Conservation (phyloP, 495 filamentous ascomycete species). For the Penicillium diatomitis region DNA sequence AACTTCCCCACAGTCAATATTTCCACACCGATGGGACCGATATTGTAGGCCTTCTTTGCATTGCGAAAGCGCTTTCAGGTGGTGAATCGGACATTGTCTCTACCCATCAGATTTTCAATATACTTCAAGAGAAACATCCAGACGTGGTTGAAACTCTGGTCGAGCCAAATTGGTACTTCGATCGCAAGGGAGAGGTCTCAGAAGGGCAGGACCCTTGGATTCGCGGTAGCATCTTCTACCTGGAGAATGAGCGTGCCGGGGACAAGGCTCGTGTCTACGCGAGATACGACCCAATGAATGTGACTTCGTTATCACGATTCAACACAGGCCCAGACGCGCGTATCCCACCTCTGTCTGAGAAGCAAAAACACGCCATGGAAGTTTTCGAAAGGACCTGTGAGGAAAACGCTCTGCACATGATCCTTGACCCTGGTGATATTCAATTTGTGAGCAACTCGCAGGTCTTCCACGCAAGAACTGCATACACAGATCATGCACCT, state of each 20-base stretch:
- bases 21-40: conserved; percentile 78
- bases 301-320: conserved; percentile 53
- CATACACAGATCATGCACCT: conserved; percentile 51
- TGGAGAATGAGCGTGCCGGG: conserved; percentile 42
- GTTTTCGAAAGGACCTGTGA: conserved; percentile 56
- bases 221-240: conserved; percentile 59
- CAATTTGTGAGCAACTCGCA: conserved; percentile 60
- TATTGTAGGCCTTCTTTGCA: conserved; percentile 71
- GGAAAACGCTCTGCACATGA: conserved; percentile 58
- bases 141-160: conserved; percentile 64
- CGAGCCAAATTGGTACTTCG: conserved; percentile 76
- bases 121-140: conserved; percentile 58
- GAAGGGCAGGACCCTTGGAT: conserved; percentile 64
- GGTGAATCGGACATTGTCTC: conserved; percentile 76
- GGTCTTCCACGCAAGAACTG: conserved; percentile 56
- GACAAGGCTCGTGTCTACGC: conserved; percentile 32
- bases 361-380: conserved; percentile 49
- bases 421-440: conserved; percentile 63
- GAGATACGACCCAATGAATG: conserved; percentile 58
- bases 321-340: conserved; percentile 37
- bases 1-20: conserved; percentile 39
- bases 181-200: conserved; percentile 72
- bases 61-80: conserved; percentile 62
- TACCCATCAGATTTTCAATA: conserved; percentile 69
- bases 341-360: conserved; percentile 52